Percentiles rank a stretch among this genome's conserved stretches.
Evolutionary conservation across 345 rosid genomes (phyloP).

Genomic region (Limnanthes douglasii): DNA sequence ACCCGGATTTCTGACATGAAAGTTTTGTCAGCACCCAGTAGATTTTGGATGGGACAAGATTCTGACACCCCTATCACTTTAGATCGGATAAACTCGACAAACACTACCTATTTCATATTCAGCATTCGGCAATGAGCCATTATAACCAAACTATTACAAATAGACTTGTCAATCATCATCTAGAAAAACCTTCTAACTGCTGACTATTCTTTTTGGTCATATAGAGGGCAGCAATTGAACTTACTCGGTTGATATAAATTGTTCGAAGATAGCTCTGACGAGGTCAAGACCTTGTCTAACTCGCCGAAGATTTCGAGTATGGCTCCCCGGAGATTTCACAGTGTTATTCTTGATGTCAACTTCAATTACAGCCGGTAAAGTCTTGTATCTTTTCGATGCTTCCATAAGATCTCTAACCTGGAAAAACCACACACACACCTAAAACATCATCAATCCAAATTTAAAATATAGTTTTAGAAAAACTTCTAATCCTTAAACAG

Average conservation of each 20-base stretch:
- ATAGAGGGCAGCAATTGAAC: neutral
- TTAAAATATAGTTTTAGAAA: no score
- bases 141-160: neutral
- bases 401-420: conserved; percentile 52
- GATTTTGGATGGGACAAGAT: no score
- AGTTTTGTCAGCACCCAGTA: no score
- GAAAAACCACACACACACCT: no score
- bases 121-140: no score
- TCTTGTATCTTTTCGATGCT: conserved; percentile 41
- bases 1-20: no score
- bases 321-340: conserved; percentile 68
- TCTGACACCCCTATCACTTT: no score
- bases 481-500: no score
- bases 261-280: conserved; percentile 64
- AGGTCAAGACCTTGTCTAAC: conserved; percentile 91
- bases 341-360: conserved; percentile 47
- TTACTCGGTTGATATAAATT: conserved; percentile 44
- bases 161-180: no score
- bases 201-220: neutral
- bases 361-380: conserved; percentile 45
- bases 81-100: neutral
- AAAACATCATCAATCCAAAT: no score
- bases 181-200: no score
- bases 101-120: no score
- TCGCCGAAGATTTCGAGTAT: conserved; percentile 65